Evolutionary conservation across 2,329 filamentous ascomycete species (phyloP), one percentile per base, ranked within the genome.

Genomic region (Phialophora tarda): DNA sequence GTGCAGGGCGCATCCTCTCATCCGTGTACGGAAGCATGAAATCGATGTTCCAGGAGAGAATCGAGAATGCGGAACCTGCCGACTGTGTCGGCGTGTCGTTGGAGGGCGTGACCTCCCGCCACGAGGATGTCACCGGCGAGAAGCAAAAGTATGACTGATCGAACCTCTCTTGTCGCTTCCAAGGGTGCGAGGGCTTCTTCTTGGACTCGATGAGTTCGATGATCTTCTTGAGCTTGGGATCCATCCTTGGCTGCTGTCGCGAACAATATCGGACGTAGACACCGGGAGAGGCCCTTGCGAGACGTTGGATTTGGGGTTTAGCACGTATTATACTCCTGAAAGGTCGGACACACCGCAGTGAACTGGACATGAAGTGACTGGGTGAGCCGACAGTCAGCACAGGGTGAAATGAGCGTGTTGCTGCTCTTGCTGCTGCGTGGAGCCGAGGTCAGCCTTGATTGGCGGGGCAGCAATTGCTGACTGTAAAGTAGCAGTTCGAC

Each of bases 21-120:
- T 76, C 65, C 0, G 74, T 71, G 53, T 74, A 78, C 0, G 75
- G 76, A 8, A 77, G 70, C 66, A 80, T 78, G 67, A 82, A 79
- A 71, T 84, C 81, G 67, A 84, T 83, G 71, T 84, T 84, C 81
- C 81, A 84, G 56, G 79, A 80, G 55, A 81, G 75, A 6, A 83
- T 68, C 3, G 73, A 72, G 65, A 79, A 69, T 23, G 62, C 65
- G 55, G 48, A 8, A 32, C 50, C 6, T 26, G 58, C 38, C 30
- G 57, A 23, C 48, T 23, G 23, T 32, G 60, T 12, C 7, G 44
- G 4, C 21, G 53, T 41, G 48, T 34, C 54, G 44, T 48, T 44
- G 12, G 58, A 53, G 8, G 66, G 32, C 12, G 14, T 23, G 7
- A 51, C 38, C 32, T 65, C 62, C 21, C 62, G 54, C 72, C 72